These are phyloP conservation scores for Chlamydomonas applanata DNA, from an alignment of 139 green algal genomes.

Conservation along the genomic window DNA sequence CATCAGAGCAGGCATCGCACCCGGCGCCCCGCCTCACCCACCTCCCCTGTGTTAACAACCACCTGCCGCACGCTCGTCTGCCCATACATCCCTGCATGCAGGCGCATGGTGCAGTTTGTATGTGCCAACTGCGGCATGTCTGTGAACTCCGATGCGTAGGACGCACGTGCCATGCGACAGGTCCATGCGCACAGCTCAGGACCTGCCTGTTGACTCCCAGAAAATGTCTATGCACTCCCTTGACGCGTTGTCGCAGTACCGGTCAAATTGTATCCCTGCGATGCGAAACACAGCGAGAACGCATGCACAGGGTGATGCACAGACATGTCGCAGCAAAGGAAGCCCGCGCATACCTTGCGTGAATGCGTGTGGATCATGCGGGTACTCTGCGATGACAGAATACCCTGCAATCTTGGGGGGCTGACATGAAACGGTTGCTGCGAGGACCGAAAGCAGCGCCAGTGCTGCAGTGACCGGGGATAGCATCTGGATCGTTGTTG, in stretches of 20 bases:
- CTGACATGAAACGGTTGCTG: too few species aligned
- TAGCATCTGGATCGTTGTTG: too few species aligned
- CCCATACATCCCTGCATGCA: slow-evolving; percentile 66
- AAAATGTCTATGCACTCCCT: slow-evolving; percentile 5
- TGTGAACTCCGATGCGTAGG: too few species aligned
- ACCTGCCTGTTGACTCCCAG: slow-evolving; percentile 10
- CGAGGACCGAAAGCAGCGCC: too few species aligned
- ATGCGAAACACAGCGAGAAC: background rate
- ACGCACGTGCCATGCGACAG: too few species aligned
- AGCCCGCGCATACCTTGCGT: slow-evolving; percentile 11
- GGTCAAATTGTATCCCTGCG: slow-evolving; percentile 3
- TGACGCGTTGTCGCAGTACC: background rate
- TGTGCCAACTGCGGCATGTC: too few species aligned
- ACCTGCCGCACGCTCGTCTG: slow-evolving; percentile 68
- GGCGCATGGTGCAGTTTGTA: too few species aligned
- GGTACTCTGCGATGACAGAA: background rate
- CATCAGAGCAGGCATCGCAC: too few species aligned
- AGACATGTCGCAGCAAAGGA: too few species aligned
- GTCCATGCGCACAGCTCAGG: background rate
- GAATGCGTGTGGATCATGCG: background rate
- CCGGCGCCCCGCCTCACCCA: slow-evolving; percentile 36
- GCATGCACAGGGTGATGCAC: too few species aligned
- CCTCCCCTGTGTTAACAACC: slow-evolving; percentile 57
- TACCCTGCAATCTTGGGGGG: background rate
- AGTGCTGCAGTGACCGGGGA: too few species aligned